Conservation (phyloP, 257 asterid genomes). For the Lycium ferocissimum region DNA sequence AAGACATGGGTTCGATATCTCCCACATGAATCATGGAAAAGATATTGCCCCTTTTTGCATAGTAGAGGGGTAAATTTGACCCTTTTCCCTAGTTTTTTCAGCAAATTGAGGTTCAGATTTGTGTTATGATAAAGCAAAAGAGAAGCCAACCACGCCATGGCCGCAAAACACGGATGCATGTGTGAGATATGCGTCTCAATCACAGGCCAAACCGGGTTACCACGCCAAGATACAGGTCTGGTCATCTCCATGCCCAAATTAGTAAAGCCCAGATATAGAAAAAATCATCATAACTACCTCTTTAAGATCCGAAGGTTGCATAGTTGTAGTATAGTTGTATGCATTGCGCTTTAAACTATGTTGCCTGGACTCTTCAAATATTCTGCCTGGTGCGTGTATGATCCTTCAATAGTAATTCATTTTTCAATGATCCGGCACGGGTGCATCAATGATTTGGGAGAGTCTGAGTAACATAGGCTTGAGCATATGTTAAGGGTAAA, state of each 20-base stretch:
- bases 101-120: slow-evolving; percentile 23
- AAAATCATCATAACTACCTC: slow-evolving; percentile 15
- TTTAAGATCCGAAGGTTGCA: not conserved
- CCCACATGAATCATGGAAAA: slow-evolving; percentile 9
- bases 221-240: not conserved
- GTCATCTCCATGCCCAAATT: not conserved
- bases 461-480: too few relatives aligned
- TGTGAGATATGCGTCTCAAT: not conserved
- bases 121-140: not conserved
- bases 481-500: too few relatives aligned
- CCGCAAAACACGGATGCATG: slow-evolving; percentile 34
- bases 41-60: not conserved
- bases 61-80: not conserved
- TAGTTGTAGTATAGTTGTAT: not conserved
- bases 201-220: slow-evolving; percentile 30
- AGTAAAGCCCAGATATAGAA: not conserved
- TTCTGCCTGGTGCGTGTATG: too few relatives aligned
- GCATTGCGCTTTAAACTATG: not conserved
- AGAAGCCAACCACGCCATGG: slow-evolving; percentile 36
- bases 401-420: too few relatives aligned
- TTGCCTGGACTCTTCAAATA: too few relatives aligned
- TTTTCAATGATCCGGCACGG: too few relatives aligned
- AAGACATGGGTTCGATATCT: not conserved
- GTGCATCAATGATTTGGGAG: too few relatives aligned
- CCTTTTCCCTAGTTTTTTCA: not conserved